phyloP scores from a whole-genome alignment of 73 alveolate genomes.

The Paramecium bursaria region DNA sequence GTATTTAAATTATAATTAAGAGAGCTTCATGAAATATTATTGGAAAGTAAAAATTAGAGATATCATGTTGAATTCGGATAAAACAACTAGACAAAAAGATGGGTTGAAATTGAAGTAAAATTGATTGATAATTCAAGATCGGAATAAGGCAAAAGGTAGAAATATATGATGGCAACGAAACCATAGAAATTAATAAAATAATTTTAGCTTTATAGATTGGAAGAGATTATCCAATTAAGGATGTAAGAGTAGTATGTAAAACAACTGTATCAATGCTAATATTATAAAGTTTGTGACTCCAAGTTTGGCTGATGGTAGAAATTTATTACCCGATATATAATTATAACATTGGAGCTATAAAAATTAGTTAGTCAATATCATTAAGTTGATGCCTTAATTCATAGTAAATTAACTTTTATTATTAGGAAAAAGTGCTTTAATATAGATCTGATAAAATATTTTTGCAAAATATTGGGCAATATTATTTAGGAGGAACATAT shows the following conservation, averaged over 20 bases:
- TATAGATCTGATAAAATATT: constrained; percentile 50
- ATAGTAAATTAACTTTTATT: not conserved
- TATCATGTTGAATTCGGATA: constrained; percentile 30
- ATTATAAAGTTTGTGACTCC: constrained; percentile 34
- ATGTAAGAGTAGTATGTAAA: constrained; percentile 49
- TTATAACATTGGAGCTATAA: constrained; percentile 47
- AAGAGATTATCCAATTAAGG: constrained; percentile 20
- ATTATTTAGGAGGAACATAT: constrained; percentile 42
- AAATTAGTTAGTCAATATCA: constrained; percentile 1
- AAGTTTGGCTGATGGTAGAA: constrained; percentile 54
- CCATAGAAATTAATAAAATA: constrained; percentile 3
- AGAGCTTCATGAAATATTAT: constrained; percentile 23
- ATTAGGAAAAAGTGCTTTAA: constrained; percentile 8
- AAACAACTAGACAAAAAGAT: constrained; percentile 31
- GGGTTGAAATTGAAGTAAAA: constrained; percentile 60
- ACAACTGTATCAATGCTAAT: constrained; percentile 19
- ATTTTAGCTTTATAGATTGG: constrained; percentile 35
- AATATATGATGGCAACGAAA: constrained; percentile 11
- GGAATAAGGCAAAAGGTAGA: constrained; percentile 34
- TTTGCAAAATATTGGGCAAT: constrained; percentile 52
- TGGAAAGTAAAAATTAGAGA: constrained; percentile 18
- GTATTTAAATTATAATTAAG: too few species aligned
- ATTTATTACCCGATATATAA: constrained; percentile 5
- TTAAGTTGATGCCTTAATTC: constrained; percentile 32
- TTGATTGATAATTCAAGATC: not conserved